Evolutionary conservation across 1,284 basidiomycete genomes (phyloP), one percentile per base, ranked within the genome.

Genomic region (Ustilago curta): DNA sequence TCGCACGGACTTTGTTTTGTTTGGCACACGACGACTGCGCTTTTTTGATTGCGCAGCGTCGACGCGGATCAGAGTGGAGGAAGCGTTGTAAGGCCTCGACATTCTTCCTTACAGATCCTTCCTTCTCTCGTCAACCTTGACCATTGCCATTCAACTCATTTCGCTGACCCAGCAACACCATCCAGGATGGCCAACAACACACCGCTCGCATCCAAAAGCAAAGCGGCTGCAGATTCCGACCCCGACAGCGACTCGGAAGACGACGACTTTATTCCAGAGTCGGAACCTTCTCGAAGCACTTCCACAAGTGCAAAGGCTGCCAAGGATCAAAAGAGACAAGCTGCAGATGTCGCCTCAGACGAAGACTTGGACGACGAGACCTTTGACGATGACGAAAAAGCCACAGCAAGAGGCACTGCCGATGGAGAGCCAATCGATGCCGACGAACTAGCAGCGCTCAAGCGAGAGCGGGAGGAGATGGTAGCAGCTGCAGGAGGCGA

Each of bases 361-460:
- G 35, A 14, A 5, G 59, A 45, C 14, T 63, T 59, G 3, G 57
- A 66, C 21, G 58, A 47, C 3, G 53, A 57, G 8, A 43, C 23
- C 14, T 58, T 59, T 7, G 59, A 47, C 7, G 27, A 4, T 7
- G 70, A 63, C 21, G 54, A n/a, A 8, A 29, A 51, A 2, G 8
- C 11, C 3, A n/a, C 31, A 45, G 18, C 14, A 2, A 8, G 8
- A 5, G 11, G 8, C 4, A 43, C 39, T 6, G 47, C 16, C 11
- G 35, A 44, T 14, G 48, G 16, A 0, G 73, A 64, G 9, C 42
- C 45, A 8, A 71, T 71, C 40, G 73, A 71, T 29, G 64, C 44
- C 0, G 73, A 76, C 14, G 73, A 76, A 47, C 37, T 76, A 6
- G 68, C 68, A 43, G 68, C 73, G 8, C 42, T 70, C 16, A 62